Evolutionary conservation across 768 basidiomycete species (phyloP).

Genomic region (Lactifluus volemus): DNA sequence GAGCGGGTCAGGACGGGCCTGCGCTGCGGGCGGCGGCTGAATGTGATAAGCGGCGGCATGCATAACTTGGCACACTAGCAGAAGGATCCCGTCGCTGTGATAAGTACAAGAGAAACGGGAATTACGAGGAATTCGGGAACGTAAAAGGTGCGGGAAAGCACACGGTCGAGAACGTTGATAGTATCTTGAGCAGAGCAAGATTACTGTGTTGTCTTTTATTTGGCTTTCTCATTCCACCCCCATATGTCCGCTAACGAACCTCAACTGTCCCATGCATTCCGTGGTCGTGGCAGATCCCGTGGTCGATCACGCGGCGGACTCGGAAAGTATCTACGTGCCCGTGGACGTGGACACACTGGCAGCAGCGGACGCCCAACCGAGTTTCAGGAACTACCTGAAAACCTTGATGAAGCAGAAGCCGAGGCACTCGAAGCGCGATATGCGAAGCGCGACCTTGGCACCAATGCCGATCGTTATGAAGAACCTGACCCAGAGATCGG

Average conservation of each 20-base stretch:
- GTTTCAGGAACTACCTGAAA: conserved; percentile 42
- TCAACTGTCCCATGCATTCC: neutral
- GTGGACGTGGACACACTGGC: conserved; percentile 43
- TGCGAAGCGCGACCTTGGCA: conserved; percentile 47
- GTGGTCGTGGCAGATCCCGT: conserved; percentile 33
- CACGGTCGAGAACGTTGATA: neutral
- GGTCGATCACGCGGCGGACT: conserved; percentile 57
- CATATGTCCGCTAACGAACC: neutral
- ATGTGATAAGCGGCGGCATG: conserved; percentile 29
- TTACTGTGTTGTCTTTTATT: conserved; percentile 5
- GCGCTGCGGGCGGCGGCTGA: conserved; percentile 26
- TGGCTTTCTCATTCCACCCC: neutral
- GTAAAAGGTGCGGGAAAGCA: neutral
- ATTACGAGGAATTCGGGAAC: neutral
- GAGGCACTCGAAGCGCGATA: conserved; percentile 44
- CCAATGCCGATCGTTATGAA: conserved; percentile 67
- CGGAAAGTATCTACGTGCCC: conserved; percentile 66
- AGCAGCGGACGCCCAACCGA: conserved; percentile 56
- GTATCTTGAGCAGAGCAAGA: neutral
- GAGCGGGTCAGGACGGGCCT: conserved; percentile 38
- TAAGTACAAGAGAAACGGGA: neutral
- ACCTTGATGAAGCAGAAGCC: conserved; percentile 38
- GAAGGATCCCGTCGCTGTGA: neutral
- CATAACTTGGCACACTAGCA: conserved; percentile 18
- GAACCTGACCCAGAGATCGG: conserved; percentile 63